Evolutionary conservation across 371 early-diverging fungal genomes (phyloP).

Genomic region (Syncephalastrum sp.): DNA sequence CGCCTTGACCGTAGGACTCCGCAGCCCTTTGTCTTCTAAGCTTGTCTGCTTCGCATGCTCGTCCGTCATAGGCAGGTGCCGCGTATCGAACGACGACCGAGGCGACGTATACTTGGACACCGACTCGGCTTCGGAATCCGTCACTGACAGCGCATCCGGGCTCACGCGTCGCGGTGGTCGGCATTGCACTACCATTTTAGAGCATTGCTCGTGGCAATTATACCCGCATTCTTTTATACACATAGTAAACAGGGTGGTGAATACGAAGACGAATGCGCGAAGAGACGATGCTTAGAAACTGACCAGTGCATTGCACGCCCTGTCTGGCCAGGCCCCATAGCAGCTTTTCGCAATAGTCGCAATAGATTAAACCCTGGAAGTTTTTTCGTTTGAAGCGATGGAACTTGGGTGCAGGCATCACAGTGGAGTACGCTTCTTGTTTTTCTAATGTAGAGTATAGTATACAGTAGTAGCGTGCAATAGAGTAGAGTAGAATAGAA

Average conservation of each 20-base stretch:
- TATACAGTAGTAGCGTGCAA: no score
- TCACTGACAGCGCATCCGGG: conserved; percentile 40
- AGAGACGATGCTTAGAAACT: background rate
- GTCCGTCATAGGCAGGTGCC: conserved; percentile 3
- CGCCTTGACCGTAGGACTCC: conserved; percentile 13
- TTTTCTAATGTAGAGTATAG: no score
- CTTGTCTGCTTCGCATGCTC: conserved; percentile 9
- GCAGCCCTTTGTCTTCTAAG: background rate
- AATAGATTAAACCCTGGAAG: conserved; percentile 57
- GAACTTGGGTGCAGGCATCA: conserved; percentile 19
- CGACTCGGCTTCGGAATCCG: conserved; percentile 46
- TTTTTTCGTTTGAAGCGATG: conserved; percentile 50
- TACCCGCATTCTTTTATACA: conserved; percentile 35
- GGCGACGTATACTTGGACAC: conserved; percentile 28
- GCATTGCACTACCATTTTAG: conserved; percentile 40
- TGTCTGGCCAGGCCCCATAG: conserved; percentile 61
- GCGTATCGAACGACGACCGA: conserved; percentile 7
- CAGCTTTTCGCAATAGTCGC: conserved; percentile 57
- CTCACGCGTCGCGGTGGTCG: conserved; percentile 29
- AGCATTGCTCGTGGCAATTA: conserved; percentile 36
- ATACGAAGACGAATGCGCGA: no score
- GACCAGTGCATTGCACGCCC: conserved; percentile 56
- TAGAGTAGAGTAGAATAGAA: no score
- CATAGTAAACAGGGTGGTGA: conserved; percentile 1
- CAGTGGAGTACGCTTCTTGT: no score